Conservation (phyloP, 495 filamentous ascomycete species). For the Astrocystis sublimbata region DNA sequence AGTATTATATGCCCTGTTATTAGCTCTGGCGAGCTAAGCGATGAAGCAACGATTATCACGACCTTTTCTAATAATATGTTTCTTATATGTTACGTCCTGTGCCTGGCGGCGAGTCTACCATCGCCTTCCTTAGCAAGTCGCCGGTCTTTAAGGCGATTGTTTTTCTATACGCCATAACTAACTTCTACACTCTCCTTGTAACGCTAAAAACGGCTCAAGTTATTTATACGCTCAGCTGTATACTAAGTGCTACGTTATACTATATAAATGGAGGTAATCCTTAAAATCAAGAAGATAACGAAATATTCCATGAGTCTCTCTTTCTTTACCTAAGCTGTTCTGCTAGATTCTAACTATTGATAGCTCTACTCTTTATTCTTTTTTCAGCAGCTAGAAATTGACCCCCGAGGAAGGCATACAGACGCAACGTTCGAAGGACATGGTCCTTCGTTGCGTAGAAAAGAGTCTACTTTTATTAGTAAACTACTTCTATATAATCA, state of each 20-base stretch:
- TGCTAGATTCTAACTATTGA: conserved; percentile 15
- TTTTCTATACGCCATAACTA: conserved; percentile 12
- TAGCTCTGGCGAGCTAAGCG: conserved; percentile 15
- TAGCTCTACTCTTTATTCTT: conserved; percentile 18
- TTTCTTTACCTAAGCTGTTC: conserved; percentile 11
- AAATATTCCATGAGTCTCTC: conserved; percentile 14
- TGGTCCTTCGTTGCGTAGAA: conserved; percentile 15
- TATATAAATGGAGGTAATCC: conserved; percentile 17
- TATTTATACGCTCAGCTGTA: conserved; percentile 16
- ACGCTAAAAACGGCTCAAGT: conserved; percentile 14
- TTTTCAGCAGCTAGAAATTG: conserved; percentile 13
- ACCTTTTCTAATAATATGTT: conserved; percentile 15
- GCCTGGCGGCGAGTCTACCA: conserved; percentile 17
- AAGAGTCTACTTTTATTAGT: conserved; percentile 17
- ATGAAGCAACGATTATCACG: conserved; percentile 17
- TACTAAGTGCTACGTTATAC: conserved; percentile 17
- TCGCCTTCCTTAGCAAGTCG: conserved; percentile 17
- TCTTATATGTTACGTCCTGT: conserved; percentile 13
- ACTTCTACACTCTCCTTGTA: conserved; percentile 12
- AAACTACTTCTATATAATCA: conserved; percentile 17
- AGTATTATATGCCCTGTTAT: conserved; percentile 14
- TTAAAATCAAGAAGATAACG: conserved; percentile 16
- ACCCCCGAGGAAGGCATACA: conserved; percentile 15
- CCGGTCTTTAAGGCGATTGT: conserved; percentile 9
- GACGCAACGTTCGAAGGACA: conserved; percentile 15